Evolutionary conservation across 176 grass and related monocot species (phyloP).

Genomic region (Tillandsia fasciculata): DNA sequence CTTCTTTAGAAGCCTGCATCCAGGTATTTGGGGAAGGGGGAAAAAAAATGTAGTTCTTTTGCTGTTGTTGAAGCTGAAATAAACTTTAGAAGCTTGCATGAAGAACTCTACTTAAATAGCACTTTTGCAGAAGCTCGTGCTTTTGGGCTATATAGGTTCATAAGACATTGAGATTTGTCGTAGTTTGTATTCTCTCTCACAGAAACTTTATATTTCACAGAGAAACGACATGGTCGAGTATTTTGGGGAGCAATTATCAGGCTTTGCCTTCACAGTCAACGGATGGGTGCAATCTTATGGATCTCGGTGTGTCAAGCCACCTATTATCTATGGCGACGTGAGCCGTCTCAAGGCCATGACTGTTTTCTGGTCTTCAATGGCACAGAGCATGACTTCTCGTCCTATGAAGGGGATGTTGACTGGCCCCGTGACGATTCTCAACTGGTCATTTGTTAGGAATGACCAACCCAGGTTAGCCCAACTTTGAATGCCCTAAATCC

Average conservation of each 20-base stretch:
- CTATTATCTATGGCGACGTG: slow-evolving; percentile 91
- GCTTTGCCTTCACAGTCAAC: slow-evolving; percentile 94
- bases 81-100: no score
- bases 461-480: slow-evolving; percentile 65
- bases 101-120: no score
- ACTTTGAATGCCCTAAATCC: no score
- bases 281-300: slow-evolving; percentile 98
- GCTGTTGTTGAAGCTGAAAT: no score
- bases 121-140: no score
- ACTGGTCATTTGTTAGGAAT: slow-evolving; percentile 98
- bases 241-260: slow-evolving; percentile 92
- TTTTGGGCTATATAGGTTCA: background rate
- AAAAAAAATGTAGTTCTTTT: no score
- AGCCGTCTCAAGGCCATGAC: slow-evolving; percentile 94
- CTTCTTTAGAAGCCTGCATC: no score
- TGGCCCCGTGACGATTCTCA: slow-evolving; percentile 92
- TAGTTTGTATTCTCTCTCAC: background rate
- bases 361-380: slow-evolving; percentile 82
- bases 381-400: slow-evolving; percentile 85
- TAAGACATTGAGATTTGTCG: background rate
- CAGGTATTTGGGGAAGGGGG: no score
- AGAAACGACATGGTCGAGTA: slow-evolving; percentile 99
- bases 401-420: slow-evolving; percentile 99
- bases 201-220: slow-evolving; percentile 28
- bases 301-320: slow-evolving; percentile 91